Base-by-base conservation (phyloP, 2,329 filamentous ascomycete species). In the Fusarium phyllophilum region DNA sequence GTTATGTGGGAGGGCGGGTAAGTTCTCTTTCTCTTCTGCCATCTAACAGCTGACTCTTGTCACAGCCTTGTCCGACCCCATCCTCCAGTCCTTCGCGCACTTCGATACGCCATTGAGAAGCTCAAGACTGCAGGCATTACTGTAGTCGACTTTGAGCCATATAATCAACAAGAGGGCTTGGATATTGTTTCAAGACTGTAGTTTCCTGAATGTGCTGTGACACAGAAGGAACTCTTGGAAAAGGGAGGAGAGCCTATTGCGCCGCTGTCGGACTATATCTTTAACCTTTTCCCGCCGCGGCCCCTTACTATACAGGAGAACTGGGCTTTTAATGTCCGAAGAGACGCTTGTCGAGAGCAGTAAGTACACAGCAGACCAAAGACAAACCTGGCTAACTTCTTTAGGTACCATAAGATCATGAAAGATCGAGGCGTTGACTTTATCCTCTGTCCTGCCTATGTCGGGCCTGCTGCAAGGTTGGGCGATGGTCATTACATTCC, bases 1-100 rank as follows among this genome's bases (percentile, higher is more conserved):
- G 24, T 45, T 6, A 20, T 45, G 42, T 45, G 42, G 42, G 24
- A 45, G 3, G 24, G 26, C 9, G 24, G 42, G 42, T 45, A 7
- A 45, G 24, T 26, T 26, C n/a, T 18, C 1, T 13, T n/a, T n/a
- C n/a, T n/a, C n/a, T n/a, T n/a, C n/a, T n/a, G n/a, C n/a, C n/a
- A n/a, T n/a, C n/a, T n/a, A n/a, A n/a, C n/a, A n/a, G 8, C 42
- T 26, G 14, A 45, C 0, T 2, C 1, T 20, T 9, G 24, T 26
- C 42, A 2, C 42, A 26, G 42, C 5, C 11, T 45, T 26, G 42
- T 45, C 8, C 24, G 42, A 9, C 42, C 42, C 7, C 42, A 45
- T 45, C 42, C 42, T 0, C 42, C 42, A 4, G 24, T 45, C 17
- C 17, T 26, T 26, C 42, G 42, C 24, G 24, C 42, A 20, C 42